phyloP scores from a whole-genome alignment of 1,139 yeast species.

The Geotrichum phurueaensis region DNA sequence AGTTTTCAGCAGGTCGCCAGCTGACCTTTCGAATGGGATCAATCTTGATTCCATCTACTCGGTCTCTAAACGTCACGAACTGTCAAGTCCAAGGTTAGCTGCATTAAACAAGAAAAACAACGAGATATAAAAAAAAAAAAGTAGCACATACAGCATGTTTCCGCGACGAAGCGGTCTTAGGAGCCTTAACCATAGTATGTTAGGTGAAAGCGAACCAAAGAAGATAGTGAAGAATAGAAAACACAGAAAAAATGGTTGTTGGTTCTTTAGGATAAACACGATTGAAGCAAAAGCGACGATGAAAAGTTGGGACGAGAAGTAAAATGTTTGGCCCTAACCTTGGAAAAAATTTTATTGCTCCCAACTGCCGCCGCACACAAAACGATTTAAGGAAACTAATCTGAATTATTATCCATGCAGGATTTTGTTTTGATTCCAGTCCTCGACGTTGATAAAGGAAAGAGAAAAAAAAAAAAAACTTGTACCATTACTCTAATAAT shows the following conservation, averaged over 20 bases:
- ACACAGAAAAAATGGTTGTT: neutral
- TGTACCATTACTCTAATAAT: conserved; percentile 1
- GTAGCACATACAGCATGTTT: conserved; percentile 17
- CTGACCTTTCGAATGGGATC: conserved; percentile 69
- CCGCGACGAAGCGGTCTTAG: conserved; percentile 19
- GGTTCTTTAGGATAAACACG: neutral
- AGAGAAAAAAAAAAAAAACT: neutral
- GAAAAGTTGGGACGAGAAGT: neutral
- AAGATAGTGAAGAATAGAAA: neutral
- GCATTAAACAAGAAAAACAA: neutral
- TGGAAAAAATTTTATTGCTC: conserved; percentile 5
- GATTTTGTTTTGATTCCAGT: neutral
- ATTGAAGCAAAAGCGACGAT: neutral
- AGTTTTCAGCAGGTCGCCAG: conserved; percentile 49
- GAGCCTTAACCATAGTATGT: conserved; percentile 12
- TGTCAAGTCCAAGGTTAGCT: conserved; percentile 8
- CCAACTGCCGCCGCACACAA: conserved; percentile 7
- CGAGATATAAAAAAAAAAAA: neutral
- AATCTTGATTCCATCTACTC: conserved; percentile 76
- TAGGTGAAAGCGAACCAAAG: neutral
- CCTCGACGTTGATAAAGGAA: neutral
- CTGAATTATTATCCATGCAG: neutral
- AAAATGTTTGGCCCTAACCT: conserved; percentile 11
- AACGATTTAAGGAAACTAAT: neutral
- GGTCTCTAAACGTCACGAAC: conserved; percentile 72